Conservation (phyloP, 1,139 yeast species). For the Diutina ranongensis region DNA sequence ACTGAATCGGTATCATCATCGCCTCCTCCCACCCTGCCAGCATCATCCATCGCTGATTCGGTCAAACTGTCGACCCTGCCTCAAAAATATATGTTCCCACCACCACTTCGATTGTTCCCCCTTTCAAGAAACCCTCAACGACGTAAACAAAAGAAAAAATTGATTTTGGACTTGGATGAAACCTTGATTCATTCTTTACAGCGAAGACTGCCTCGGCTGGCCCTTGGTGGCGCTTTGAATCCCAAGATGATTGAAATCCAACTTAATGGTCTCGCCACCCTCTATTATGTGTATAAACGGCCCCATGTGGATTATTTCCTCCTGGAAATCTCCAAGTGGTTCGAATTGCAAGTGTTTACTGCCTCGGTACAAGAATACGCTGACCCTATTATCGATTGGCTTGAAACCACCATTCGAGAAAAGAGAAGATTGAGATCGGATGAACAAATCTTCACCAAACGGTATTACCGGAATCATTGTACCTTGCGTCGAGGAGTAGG, state of each 20-base stretch:
- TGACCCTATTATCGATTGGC: constrained; percentile 91
- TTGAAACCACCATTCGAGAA: constrained; percentile 22
- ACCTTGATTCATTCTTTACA: constrained; percentile 86
- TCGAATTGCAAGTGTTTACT: constrained; percentile 78
- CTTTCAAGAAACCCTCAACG: constrained; percentile 30
- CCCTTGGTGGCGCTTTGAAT: constrained; percentile 15
- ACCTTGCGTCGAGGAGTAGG: constrained; percentile 70
- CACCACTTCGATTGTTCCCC: constrained; percentile 36
- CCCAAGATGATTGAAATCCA: constrained; percentile 81
- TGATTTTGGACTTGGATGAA: constrained; percentile 85
- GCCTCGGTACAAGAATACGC: constrained; percentile 95
- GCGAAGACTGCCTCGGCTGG: constrained; percentile 38
- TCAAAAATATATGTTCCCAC: constrained; percentile 37
- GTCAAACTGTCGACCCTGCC: constrained; percentile 45
- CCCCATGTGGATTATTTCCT: constrained; percentile 85
- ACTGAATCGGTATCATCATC: not conserved
- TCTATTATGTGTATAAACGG: constrained; percentile 84
- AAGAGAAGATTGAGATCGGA: constrained; percentile 5
- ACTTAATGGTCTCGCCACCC: constrained; percentile 54
- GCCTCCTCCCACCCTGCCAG: not conserved
- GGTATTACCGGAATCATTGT: constrained; percentile 77
- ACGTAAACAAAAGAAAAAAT: constrained; percentile 41
- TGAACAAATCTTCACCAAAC: constrained; percentile 31
- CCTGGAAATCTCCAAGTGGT: constrained; percentile 75
- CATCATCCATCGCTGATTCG: constrained; percentile 13